phyloP scores from a whole-genome alignment of 495 filamentous ascomycete genomes.

The Daldinia childiae region DNA sequence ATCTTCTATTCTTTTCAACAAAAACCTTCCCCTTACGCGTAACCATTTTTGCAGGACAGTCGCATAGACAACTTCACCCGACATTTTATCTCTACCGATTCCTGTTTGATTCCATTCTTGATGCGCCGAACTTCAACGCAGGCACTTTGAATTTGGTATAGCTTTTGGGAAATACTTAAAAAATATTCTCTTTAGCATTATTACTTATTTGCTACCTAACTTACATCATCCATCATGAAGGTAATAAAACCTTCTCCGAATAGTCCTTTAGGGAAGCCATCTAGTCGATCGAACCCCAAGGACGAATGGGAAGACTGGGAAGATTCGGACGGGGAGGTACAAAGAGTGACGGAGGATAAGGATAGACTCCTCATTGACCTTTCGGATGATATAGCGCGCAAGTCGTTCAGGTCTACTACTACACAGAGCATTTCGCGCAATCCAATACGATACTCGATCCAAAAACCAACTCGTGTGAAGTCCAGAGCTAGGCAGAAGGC shows the following conservation, averaged over 20 bases:
- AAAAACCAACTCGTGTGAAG: constrained; percentile 50
- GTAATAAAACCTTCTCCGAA: constrained; percentile 23
- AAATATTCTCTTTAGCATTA: constrained; percentile 1
- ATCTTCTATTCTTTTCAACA: constrained; percentile 2
- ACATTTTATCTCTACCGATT: constrained; percentile 1
- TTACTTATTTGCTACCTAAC: constrained; percentile 3
- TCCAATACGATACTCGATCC: constrained; percentile 37
- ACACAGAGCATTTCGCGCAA: constrained; percentile 32
- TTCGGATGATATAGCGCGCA: constrained; percentile 24
- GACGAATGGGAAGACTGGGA: constrained; percentile 58
- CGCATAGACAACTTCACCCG: constrained; percentile 4
- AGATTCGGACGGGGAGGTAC: constrained; percentile 56
- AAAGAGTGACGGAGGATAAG: constrained; percentile 34
- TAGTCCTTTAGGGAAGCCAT: constrained; percentile 21
- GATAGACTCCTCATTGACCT: constrained; percentile 44
- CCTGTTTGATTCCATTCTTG: constrained; percentile 4
- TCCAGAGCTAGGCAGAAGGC: constrained; percentile 61
- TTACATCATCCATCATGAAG: constrained; percentile 32
- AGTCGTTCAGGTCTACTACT: constrained; percentile 24
- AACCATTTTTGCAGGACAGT: constrained; percentile 3
- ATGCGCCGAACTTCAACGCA: constrained; percentile 34
- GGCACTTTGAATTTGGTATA: constrained; percentile 43
- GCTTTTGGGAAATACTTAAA: background rate
- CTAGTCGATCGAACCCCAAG: constrained; percentile 20
- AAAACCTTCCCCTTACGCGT: constrained; percentile 10